Conservation (phyloP, 1,284 basidiomycete genomes). For the Trichosporon inkin region DNA sequence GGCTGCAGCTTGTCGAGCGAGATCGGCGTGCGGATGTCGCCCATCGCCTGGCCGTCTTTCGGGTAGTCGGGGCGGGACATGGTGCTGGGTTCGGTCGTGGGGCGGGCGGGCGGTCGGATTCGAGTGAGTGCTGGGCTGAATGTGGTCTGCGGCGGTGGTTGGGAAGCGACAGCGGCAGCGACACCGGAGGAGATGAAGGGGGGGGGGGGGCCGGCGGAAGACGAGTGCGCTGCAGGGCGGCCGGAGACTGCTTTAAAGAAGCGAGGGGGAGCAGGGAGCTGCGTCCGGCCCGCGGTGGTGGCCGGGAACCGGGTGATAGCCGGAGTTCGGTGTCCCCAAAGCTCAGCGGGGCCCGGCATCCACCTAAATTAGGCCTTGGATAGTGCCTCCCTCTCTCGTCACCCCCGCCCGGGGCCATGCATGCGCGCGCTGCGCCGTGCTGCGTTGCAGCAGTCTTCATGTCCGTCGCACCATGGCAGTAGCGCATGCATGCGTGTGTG, state of each 20-base stretch:
- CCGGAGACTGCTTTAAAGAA: too few species aligned
- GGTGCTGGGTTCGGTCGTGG: not conserved
- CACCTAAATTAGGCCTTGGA: not conserved
- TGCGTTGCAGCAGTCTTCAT: not conserved
- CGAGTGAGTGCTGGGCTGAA: not conserved
- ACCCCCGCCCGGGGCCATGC: not conserved
- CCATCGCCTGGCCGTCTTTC: conserved; percentile 18
- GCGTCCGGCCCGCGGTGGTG: not conserved
- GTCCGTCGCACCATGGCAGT: not conserved
- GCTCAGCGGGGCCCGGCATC: conserved; percentile 1
- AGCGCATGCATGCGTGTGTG: not conserved
- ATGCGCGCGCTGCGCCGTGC: not conserved
- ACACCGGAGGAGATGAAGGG: too few species aligned
- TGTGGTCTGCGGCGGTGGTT: not conserved
- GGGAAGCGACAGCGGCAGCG: too few species aligned
- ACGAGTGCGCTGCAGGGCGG: too few species aligned
- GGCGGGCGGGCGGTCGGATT: too few species aligned
- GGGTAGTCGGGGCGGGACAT: conserved; percentile 6
- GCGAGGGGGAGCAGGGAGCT: not conserved
- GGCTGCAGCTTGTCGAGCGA: conserved; percentile 62
- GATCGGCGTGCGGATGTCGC: conserved; percentile 62
- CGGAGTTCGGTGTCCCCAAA: not conserved
- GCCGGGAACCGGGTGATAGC: conserved; percentile 4
- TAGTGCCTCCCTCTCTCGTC: not conserved
- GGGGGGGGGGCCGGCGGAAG: too few species aligned